Evolutionary conservation across 169 alveolate genomes (phyloP), one percentile per base, ranked within the genome.

Genomic region (Miamiensis avidus): DNA sequence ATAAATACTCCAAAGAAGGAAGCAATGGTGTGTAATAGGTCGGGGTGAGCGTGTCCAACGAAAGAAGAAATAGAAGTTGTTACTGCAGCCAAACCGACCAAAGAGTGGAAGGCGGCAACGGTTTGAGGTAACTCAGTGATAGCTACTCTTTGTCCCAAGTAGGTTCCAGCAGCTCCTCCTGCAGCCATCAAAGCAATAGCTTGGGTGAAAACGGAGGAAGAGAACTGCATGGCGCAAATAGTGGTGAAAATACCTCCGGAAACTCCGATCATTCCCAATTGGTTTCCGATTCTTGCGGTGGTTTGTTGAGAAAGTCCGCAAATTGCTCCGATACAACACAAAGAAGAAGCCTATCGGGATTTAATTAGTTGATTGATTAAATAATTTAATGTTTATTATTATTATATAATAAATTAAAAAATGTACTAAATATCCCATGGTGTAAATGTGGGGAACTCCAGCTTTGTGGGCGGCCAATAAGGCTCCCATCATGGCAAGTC

Each of bases 61-160:
- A 76, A 86, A 75, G 79, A 75, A 65, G 89, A 75, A 82, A 92
- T 86, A 72, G 98, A 94, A 20, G 97, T 98, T 78, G 97, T 74
- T 69, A 96, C 95, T 30, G 99, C 99, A 34, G 99, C 99, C 74
- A 98, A 87, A 31, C 99, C 99, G 78, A 98, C 99, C 78, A 97
- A 95, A 81, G 98, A 90, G 86, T 98, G 99, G 95, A 98, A 97
- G 73, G 96, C 93, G 28, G 99, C 99, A 81, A 98, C 99, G 82
- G 96, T 87, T 87, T 97, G 97, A 65, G 99, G 99, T 94, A 96
- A 87, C 29, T 94, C 95, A 11, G 96, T 95, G 92, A 97, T 91
- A 72, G 94, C 95, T 26, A 95, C 98, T 85, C 86, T 92, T 31
- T 91, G 88, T n/a, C 94, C 94, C 75, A 74, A 76, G 78, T 83